Conservation (phyloP, 371 early-diverging fungal species). For the Actinomortierella wolfii region DNA sequence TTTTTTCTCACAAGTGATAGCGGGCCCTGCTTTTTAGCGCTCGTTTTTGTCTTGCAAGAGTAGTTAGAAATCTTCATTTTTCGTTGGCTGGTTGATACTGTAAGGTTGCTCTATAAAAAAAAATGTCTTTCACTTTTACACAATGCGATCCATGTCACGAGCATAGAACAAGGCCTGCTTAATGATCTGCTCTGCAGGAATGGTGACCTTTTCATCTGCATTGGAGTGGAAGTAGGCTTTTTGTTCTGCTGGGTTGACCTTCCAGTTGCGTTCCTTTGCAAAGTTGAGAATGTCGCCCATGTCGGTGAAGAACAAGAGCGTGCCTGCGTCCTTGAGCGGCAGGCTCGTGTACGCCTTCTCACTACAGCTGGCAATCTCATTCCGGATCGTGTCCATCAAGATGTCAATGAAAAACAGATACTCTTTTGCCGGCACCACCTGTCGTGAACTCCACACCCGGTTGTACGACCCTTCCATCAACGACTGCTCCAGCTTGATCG, state of each 20-base stretch:
- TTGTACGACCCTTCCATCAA: conserved; percentile 98
- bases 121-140: conserved; percentile 54
- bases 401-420: conserved; percentile 93
- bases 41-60: neutral
- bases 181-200: conserved; percentile 85
- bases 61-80: no score
- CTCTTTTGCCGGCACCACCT: conserved; percentile 87
- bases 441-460: conserved; percentile 90
- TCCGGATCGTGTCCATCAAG: conserved; percentile 89
- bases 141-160: conserved; percentile 95
- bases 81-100: neutral
- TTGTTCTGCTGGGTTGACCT: conserved; percentile 76
- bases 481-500: conserved; percentile 89
- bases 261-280: conserved; percentile 87
- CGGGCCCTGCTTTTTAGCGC: neutral
- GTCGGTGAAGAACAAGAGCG: conserved; percentile 83
- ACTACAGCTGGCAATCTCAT: conserved; percentile 93
- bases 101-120: neutral
- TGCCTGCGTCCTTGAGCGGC: conserved; percentile 87
- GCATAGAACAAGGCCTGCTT: conserved; percentile 88
- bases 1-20: neutral
- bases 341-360: conserved; percentile 90
- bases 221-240: conserved; percentile 82
- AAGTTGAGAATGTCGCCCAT: conserved; percentile 79
- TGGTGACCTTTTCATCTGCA: conserved; percentile 64